Evolutionary conservation across 176 grass and related monocot genomes (phyloP), one percentile per base, ranked within the genome.

Genomic region (Melocanna baccifera): DNA sequence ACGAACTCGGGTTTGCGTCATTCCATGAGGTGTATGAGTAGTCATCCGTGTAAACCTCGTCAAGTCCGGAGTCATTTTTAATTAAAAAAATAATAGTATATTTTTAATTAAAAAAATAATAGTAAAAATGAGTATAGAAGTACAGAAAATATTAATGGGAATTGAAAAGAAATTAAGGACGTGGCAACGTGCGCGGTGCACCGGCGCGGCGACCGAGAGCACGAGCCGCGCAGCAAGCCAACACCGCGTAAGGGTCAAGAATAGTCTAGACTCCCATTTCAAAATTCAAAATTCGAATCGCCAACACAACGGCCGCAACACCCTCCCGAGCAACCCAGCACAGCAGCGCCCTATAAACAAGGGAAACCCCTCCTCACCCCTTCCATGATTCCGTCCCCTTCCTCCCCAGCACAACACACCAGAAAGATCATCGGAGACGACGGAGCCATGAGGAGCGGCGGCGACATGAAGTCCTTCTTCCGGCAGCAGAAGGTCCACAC

Each of bases 381-480:
- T 58, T 9, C 48, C 67, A 0, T n/a, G n/a, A n/a, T 18, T 56
- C 51, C 28, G 16, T 32, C 18, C 47, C 36, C 62, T 14, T 20
- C 32, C 64, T 66, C 71, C 79, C 62, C 18, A 23, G 3, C 2
- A 4, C 9, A 2, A 11, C 42, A 52, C 16, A 5, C 62, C 23
- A 3, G 12, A 67, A n/a, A 22, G 19, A 55, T 22, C 7, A 20
- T 20, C 19, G 6, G 71, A 71, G 12, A 25, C 2, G 41, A 28
- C 36, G 14, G 65, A 78, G 75, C 78, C 73, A 90, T 90, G 84
- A 74, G 47, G 56, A 87, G 69, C 62, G 71, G 77, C 53, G 77
- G 62, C 45, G 86, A 79, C 74, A 22, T 93, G n/a, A 88, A 73
- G 88, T 71, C 79, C 47, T 94, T 93, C 92, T 93, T 88, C 80